Evolutionary conservation across 352 stramenopile genomes (phyloP), one percentile per base, ranked within the genome.

Genomic region (Phytopythium aichiense): DNA sequence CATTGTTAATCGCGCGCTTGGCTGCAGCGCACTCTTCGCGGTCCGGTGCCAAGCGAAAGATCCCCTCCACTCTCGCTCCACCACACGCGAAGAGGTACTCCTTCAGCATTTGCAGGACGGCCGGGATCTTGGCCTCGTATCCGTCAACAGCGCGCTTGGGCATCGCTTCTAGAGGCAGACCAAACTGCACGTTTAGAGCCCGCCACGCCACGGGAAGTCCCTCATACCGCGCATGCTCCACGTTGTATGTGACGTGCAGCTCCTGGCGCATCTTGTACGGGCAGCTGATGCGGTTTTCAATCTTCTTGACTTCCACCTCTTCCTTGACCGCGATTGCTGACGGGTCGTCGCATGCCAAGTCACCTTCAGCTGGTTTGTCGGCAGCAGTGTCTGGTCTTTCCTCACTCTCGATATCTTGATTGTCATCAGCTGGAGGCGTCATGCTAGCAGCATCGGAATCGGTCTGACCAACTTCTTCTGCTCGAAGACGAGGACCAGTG

Each of bases 41-140:
- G 61, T 91, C 83, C 0, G 87, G 84, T 9, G 87, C 80, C 20
- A 95, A 37, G 6, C 87, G 81, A 45, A 95, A 95, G n/a, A 94
- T 79, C 7, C 85, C 87, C 65, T 94, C 84, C 2, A 72, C 64
- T 0, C 43, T 56, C 15, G 75, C 60, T 11, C 87, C 87, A 7
- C 74, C 63, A 40, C 88, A 69, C 0, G 68, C 63, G 12, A 88
- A 45, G 13, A 95, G 67, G 38, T 74, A 74, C 30, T 75, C 73
- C 50, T 84, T 82, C 59, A 95, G 75, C 81, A 95, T 90, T 43
- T 89, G 74, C 22, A 95, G 58, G 2, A 94, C 82, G 2, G 81
- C 74, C 0, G 87, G 87, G 22, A 94, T 83, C 58, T 88, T 87
- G 28, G 65, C 62, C 13, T 79, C 67, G 54, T 94, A 93, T 4